These are phyloP conservation scores for Jatropha multifida DNA, from an alignment of 441 rosid species.

Conservation along the genomic window DNA sequence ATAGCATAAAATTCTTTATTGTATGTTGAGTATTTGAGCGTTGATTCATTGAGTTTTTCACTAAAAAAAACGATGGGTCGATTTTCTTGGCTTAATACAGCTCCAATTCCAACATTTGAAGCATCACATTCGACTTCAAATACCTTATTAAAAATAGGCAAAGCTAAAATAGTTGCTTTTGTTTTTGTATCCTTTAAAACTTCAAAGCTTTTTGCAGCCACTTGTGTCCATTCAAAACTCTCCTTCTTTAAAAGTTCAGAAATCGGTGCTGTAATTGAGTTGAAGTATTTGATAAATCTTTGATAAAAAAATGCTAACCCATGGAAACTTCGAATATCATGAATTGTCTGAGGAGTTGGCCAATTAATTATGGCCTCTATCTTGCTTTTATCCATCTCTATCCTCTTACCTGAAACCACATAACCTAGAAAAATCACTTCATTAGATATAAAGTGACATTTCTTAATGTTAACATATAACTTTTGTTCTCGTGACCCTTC, in stretches of 20 bases:
- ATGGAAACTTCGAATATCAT: neutral
- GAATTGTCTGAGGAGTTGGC: neutral
- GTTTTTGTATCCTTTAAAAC: neutral
- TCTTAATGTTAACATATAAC: neutral
- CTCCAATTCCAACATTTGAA: neutral
- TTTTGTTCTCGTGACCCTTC: neutral
- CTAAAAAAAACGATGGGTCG: neutral
- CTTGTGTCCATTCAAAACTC: neutral
- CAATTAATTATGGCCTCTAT: neutral
- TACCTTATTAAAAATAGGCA: neutral
- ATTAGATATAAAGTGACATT: neutral
- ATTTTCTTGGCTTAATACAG: neutral
- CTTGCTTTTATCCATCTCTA: neutral
- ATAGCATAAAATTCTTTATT: neutral
- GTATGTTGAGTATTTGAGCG: neutral
- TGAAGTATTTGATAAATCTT: neutral
- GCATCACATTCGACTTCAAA: neutral
- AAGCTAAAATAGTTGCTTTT: neutral
- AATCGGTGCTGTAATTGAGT: neutral
- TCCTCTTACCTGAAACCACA: neutral
- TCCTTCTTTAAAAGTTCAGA: neutral
- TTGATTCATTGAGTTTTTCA: neutral
- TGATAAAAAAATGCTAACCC: neutral
- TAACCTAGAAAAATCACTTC: neutral
- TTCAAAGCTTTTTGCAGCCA: neutral